These are phyloP conservation scores for Xylogone sp. DNA, from an alignment of 2,329 filamentous ascomycete genomes.

Conservation along the genomic window DNA sequence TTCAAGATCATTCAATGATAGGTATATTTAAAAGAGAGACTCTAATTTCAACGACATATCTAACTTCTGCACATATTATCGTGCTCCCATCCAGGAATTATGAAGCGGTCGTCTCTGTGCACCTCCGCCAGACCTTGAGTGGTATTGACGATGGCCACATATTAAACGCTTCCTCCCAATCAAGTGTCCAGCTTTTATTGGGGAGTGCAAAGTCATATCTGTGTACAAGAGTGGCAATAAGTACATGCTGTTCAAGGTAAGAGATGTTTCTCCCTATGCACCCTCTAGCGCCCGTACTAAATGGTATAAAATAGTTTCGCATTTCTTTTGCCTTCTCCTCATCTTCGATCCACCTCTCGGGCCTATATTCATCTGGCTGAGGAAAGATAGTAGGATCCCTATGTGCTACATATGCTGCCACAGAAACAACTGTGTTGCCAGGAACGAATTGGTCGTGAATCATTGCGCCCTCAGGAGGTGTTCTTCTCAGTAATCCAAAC, in stretches of 20 bases:
- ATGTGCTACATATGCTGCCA: slow-evolving; percentile 32
- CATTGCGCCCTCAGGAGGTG: slow-evolving; percentile 33
- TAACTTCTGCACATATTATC: too few species aligned
- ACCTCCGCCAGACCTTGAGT: background rate
- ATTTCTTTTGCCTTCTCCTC: slow-evolving; percentile 1
- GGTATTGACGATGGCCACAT: background rate
- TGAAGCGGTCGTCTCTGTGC: background rate
- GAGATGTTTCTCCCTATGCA: slow-evolving; percentile 21
- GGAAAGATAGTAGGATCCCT: slow-evolving; percentile 29
- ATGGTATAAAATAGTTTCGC: slow-evolving; percentile 9
- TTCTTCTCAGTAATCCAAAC: slow-evolving; percentile 34
- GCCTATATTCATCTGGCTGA: slow-evolving; percentile 29
- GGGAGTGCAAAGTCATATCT: background rate
- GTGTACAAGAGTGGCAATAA: slow-evolving; percentile 2
- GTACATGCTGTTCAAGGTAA: slow-evolving; percentile 9
- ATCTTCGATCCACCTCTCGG: slow-evolving; percentile 32
- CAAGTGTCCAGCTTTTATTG: background rate
- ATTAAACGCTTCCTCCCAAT: background rate
- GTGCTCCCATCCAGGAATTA: too few species aligned
- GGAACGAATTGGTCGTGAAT: slow-evolving; percentile 37
- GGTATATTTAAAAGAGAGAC: background rate
- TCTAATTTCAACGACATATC: too few species aligned
- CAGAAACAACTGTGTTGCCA: slow-evolving; percentile 33
- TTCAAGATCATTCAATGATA: background rate
- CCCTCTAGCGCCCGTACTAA: slow-evolving; percentile 14